Base-by-base conservation (phyloP, 2,329 filamentous ascomycete species). In the Achaetomium macrosporum region DNA sequence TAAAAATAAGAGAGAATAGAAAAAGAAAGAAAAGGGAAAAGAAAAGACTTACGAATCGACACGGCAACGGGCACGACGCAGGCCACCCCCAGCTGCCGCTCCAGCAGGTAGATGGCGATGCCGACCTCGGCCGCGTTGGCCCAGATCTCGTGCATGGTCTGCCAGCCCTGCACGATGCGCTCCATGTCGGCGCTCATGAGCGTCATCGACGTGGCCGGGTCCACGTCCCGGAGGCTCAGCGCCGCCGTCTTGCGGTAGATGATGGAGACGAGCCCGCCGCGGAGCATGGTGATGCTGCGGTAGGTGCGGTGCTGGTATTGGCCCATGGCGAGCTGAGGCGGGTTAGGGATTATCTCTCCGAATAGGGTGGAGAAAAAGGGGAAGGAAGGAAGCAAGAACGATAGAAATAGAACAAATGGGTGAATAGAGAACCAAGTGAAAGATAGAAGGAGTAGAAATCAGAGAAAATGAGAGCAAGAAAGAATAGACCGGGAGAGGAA, bases 111-210 rank as follows among this genome's bases (percentile, higher is more conserved):
- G 20, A 87, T 77, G 1, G 81, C 76, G 3, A 83, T 80, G 8
- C 70, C 71, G 20, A 79, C 73, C 53, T 79, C 75, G 52, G 77
- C 74, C 1, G 77, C 70, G 46, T 79, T 74, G 40, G 74, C 73
- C 65, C 87, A 87, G 1, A 91, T 75, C 41, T 87, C 83, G 13
- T 88, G 75, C 31, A 73, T 51, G 1, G 51, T 57, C 3, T 59
- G 51, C 4, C 68, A 62, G 0, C 70, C 73, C 0, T 58, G 42
- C 2, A 66, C 60, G 3, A 76, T 69, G 5, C 69, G 66, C 52
- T 76, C 74, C 10, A 76, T 64, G 44, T 78, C 75, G 3, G 72
- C 68, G 51, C 68, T 74, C 74, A 77, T 77, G 3, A 77, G 64
- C 0, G 75, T 76, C 41, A 77, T 56, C 0, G 73, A 68, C 0